Percentiles rank a stretch among this genome's conserved stretches.
Evolutionary conservation across 1,284 basidiomycete genomes (phyloP).

Genomic region (Cutaneotrichosporon curvatum): DNA sequence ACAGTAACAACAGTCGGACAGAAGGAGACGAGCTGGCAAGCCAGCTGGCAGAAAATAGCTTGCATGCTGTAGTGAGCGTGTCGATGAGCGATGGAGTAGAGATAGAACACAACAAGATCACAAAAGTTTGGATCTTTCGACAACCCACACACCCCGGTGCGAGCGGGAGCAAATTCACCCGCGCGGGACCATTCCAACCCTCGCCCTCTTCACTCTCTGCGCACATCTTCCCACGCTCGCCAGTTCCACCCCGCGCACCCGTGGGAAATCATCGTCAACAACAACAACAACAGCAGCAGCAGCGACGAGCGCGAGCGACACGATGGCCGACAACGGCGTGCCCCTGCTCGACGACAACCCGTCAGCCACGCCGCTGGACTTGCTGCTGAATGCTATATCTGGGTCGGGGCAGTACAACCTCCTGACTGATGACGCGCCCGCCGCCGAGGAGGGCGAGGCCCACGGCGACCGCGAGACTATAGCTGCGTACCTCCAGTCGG

Average conservation of each 20-base stretch:
- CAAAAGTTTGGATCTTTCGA: no score
- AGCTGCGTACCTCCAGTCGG: not conserved
- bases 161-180: no score
- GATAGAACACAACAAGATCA: not conserved
- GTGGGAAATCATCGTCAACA: constrained; percentile 11
- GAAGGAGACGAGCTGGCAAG: no score
- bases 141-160: no score
- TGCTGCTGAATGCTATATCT: constrained; percentile 40
- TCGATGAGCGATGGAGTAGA: not conserved
- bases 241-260: not conserved
- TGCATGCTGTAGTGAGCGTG: constrained; percentile 4
- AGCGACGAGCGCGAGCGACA: not conserved
- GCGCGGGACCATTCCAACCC: no score
- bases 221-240: not conserved
- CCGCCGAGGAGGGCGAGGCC: not conserved
- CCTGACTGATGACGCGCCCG: not conserved
- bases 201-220: not conserved
- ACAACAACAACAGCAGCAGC: not conserved
- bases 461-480: constrained; percentile 2
- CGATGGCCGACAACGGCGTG: constrained; percentile 8
- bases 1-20: not conserved
- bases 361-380: constrained; percentile 28
- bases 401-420: constrained; percentile 14
- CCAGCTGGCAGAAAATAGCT: not conserved
- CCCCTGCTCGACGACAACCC: constrained; percentile 16